Conservation (phyloP, 2,329 filamentous ascomycete species). For the Sporothrix luriei region DNA sequence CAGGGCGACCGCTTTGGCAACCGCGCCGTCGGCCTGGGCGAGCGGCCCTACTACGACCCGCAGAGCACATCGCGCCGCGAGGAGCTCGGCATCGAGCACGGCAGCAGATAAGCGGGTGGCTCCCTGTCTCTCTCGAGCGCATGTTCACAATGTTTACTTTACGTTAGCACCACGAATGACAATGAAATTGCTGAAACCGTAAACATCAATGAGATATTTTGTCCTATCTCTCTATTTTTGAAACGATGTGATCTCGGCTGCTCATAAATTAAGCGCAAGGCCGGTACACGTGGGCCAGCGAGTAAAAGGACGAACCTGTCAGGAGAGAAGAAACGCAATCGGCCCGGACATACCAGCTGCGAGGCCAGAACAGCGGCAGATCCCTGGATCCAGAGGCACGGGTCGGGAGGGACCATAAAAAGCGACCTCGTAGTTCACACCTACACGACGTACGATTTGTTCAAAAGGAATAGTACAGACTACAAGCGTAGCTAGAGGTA, state of each 20-base stretch:
- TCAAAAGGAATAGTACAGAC: neutral
- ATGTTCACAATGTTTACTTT: neutral
- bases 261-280: neutral
- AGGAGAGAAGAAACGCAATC: neutral
- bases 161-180: neutral
- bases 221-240: too few species aligned
- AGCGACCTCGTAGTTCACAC: neutral
- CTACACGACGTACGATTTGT: neutral
- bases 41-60: conserved; percentile 57
- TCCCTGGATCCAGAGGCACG: neutral
- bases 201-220: too few species aligned
- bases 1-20: conserved; percentile 51
- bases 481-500: neutral
- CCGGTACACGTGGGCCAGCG: neutral
- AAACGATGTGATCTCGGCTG: neutral
- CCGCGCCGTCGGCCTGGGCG: conserved; percentile 58
- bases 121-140: too few species aligned
- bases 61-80: conserved; percentile 50
- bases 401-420: neutral
- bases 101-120: neutral
- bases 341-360: neutral
- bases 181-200: neutral
- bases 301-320: neutral
- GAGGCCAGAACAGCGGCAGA: neutral
- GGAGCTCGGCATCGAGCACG: conserved; percentile 26